These are phyloP conservation scores for Tetraselmis striata DNA, from an alignment of 139 green algal genomes.

Conservation along the genomic window DNA sequence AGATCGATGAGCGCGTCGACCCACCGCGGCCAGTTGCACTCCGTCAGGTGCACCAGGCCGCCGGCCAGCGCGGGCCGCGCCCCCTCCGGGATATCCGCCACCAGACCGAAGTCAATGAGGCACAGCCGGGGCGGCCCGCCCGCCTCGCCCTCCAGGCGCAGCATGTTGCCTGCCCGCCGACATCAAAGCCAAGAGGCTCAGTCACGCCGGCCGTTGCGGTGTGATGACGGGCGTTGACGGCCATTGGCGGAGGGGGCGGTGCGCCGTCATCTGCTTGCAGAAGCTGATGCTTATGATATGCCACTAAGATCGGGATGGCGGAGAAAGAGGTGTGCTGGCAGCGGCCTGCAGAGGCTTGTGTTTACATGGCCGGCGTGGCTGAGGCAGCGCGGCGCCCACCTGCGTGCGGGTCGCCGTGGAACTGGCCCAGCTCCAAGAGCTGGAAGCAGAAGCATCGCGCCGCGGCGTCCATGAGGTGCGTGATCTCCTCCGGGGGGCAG, in stretches of 20 bases:
- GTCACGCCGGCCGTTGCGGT: no score
- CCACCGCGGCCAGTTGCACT: background rate
- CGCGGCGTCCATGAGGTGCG: background rate
- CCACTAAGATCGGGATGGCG: no score
- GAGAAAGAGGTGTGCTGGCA: no score
- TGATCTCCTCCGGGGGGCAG: background rate
- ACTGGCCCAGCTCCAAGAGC: slow-evolving; percentile 7
- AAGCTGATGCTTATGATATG: no score
- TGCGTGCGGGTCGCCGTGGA: slow-evolving; percentile 8
- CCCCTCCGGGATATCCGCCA: background rate
- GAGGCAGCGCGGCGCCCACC: no score
- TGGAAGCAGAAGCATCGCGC: slow-evolving; percentile 8
- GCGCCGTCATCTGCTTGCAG: no score
- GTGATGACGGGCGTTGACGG: no score
- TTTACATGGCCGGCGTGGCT: no score
- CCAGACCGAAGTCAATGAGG: slow-evolving; percentile 2
- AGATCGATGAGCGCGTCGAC: background rate
- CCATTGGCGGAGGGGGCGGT: no score
- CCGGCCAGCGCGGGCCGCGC: background rate
- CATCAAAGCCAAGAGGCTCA: no score
- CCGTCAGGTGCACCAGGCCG: background rate
- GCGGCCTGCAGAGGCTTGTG: no score
- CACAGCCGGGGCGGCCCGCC: background rate
- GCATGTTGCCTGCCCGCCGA: background rate
- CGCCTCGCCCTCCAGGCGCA: background rate